These are phyloP conservation scores for Physocladia obscura DNA, from an alignment of 192 early-diverging fungal species.

Conservation along the genomic window DNA sequence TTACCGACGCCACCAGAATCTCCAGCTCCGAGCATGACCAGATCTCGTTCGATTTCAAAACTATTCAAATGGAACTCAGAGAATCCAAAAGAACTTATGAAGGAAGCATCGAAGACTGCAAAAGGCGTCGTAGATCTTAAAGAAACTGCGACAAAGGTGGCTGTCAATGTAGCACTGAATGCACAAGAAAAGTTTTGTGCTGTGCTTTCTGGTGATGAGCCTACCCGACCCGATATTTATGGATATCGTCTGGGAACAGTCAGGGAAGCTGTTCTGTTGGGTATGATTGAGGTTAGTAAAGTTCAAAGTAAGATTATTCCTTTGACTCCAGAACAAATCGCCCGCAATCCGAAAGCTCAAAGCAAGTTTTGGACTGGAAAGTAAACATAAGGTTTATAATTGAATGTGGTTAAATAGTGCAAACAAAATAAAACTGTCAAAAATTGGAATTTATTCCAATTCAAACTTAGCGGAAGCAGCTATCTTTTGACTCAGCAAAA, in stretches of 20 bases:
- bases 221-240: constrained; percentile 7
- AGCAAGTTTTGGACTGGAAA: constrained; percentile 16
- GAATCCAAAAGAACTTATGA: not conserved
- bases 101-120: not conserved
- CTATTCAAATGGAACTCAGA: not conserved
- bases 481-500: constrained; percentile 24
- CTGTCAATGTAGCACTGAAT: not conserved
- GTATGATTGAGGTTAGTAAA: not conserved
- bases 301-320: not conserved
- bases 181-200: not conserved
- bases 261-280: constrained; percentile 1
- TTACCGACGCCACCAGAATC: no score
- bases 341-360: constrained; percentile 14
- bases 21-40: not conserved
- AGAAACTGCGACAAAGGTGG: not conserved
- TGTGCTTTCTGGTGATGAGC: not conserved
- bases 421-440: no score
- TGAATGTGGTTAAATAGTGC: no score
- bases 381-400: no score
- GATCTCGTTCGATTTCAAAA: not conserved
- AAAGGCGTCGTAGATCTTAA: not conserved
- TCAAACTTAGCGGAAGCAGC: no score
- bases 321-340: constrained; percentile 2
- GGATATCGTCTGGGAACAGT: constrained; percentile 18
- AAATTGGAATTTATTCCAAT: no score